Percentiles rank a stretch among this genome's conserved stretches.
phyloP scores from a whole-genome alignment of 257 asterid species.

The Ocimum tenuiflorum region DNA sequence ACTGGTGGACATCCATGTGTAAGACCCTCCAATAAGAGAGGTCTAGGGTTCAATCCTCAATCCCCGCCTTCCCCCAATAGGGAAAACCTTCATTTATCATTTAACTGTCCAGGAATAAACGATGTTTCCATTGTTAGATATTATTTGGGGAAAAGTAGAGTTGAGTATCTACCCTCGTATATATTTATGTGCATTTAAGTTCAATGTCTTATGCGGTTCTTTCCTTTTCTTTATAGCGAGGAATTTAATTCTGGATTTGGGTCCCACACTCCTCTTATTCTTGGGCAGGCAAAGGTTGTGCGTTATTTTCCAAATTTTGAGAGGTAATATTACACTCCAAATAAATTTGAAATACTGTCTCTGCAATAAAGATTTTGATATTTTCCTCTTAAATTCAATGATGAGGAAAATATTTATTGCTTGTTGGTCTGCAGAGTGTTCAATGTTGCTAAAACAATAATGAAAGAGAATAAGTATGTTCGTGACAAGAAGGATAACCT shows the following conservation, averaged over 20 bases:
- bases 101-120: not conserved
- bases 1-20: too few relatives aligned
- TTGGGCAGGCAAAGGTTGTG: slow-evolving; percentile 79
- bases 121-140: not conserved
- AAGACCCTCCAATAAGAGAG: too few relatives aligned
- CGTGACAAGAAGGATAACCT: slow-evolving; percentile 58
- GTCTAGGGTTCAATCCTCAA: too few relatives aligned
- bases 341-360: not conserved
- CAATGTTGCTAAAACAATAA: slow-evolving; percentile 62
- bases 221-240: slow-evolving; percentile 44
- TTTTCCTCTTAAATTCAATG: slow-evolving; percentile 7
- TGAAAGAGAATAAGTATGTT: slow-evolving; percentile 67
- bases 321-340: slow-evolving; percentile 43
- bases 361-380: not conserved
- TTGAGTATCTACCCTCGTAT: not conserved
- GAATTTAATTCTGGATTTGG: slow-evolving; percentile 88
- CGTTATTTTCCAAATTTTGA: slow-evolving; percentile 71
- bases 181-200: not conserved
- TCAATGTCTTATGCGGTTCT: slow-evolving; percentile 19
- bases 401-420: slow-evolving; percentile 17
- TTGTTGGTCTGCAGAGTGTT: slow-evolving; percentile 53
- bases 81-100: not conserved
- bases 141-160: not conserved
- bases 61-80: too few relatives aligned
- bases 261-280: slow-evolving; percentile 77